Conservation (phyloP, 2,329 filamentous ascomycete genomes). For the Talaromyces amestolkiae region DNA sequence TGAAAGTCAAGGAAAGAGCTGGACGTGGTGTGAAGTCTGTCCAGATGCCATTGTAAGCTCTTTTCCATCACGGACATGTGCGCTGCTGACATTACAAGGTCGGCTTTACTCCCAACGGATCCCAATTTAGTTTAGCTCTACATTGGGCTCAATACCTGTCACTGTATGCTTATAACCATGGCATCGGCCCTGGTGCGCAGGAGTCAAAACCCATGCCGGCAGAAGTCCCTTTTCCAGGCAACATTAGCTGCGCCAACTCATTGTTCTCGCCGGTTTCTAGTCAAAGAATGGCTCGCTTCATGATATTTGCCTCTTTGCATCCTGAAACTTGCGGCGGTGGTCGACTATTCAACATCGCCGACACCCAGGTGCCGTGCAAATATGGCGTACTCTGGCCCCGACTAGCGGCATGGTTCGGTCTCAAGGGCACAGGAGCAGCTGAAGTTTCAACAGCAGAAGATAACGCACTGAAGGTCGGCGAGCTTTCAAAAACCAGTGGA, state of each 20-base stretch:
- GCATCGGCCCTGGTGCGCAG: conserved; percentile 16
- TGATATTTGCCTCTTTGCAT: not conserved
- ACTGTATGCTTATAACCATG: conserved; percentile 29
- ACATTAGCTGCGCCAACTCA: not conserved
- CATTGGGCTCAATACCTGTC: conserved; percentile 33
- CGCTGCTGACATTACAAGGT: conserved; percentile 18
- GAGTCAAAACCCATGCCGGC: not conserved
- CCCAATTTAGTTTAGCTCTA: conserved; percentile 30
- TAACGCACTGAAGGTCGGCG: not conserved
- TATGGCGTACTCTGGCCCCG: not conserved
- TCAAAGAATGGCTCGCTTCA: not conserved
- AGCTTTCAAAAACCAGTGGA: not conserved
- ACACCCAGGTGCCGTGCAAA: not conserved
- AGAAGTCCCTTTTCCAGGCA: not conserved
- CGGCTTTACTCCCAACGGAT: conserved; percentile 32
- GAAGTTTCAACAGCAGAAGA: not conserved
- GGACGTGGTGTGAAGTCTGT: not conserved
- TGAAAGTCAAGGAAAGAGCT: not conserved
- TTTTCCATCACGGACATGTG: not conserved
- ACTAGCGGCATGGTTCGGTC: conserved; percentile 28
- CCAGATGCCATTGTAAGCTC: not conserved
- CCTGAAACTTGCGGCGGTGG: not conserved
- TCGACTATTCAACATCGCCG: not conserved
- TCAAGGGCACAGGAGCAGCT: conserved; percentile 28
- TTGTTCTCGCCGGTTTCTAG: not conserved